These are phyloP conservation scores for Podaxis sp. DNA, from an alignment of 768 basidiomycete genomes.

Conservation along the genomic window DNA sequence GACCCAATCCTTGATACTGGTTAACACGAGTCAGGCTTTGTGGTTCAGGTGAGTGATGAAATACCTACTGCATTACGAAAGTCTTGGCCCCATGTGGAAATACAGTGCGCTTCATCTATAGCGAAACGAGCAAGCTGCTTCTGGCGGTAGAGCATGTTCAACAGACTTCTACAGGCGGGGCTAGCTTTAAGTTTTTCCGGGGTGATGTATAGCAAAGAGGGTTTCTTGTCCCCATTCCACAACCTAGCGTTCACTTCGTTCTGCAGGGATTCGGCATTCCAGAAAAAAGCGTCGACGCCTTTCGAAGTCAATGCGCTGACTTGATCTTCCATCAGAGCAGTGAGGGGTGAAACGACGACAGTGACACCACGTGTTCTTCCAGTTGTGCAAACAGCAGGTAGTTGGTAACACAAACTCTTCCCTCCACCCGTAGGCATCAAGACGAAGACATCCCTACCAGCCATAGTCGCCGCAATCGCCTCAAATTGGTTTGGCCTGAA, in stretches of 20 bases:
- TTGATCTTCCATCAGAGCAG: constrained; percentile 89
- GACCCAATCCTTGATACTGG: constrained; percentile 66
- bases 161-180: constrained; percentile 43
- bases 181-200: constrained; percentile 84
- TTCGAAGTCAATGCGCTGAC: constrained; percentile 61
- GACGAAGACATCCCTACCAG: constrained; percentile 85
- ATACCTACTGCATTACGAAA: constrained; percentile 75
- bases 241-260: constrained; percentile 43
- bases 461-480: constrained; percentile 76
- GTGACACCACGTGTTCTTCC: constrained; percentile 80
- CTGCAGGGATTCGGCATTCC: constrained; percentile 51
- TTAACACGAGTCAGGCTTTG: neutral
- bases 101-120: constrained; percentile 95
- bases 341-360: constrained; percentile 84
- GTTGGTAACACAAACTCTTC: constrained; percentile 84
- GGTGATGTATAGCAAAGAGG: constrained; percentile 80
- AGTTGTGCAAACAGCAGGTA: constrained; percentile 77
- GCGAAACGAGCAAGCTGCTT: constrained; percentile 81
- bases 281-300: constrained; percentile 63
- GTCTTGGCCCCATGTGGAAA: constrained; percentile 91
- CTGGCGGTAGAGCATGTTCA: constrained; percentile 52
- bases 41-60: neutral
- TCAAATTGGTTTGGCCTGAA: constrained; percentile 87
- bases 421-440: constrained; percentile 97
- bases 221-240: constrained; percentile 36